Base-by-base conservation (phyloP, 371 early-diverging fungal genomes). In the Rhizopus stolonifer region DNA sequence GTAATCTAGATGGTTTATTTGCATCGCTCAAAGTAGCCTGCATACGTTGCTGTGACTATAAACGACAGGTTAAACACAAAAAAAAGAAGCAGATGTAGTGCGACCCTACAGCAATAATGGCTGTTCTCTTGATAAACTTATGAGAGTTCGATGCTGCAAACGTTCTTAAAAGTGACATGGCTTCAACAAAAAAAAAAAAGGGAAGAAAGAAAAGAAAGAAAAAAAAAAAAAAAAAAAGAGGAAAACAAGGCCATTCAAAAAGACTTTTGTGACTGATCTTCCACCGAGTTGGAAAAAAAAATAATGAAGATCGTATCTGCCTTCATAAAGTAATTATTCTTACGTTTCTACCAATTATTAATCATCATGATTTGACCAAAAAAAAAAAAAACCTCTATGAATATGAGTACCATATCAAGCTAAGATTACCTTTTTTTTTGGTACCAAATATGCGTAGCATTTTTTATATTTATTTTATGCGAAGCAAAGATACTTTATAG, bases 1-100 rank as follows among this genome's bases (percentile, higher is more conserved):
- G 25, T n/a, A 65, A 47, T 14, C 58, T 40, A 5, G 65, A 57
- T 3, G 15, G 11, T 22, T 61, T 56, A 9, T 36, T 24, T 29
- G 22, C 33, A 34, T 61, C 61, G 1, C 56, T 26, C 6, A 56
- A 32, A 32, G 65, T 60, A 32, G 61, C 61, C 49, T 65, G 49
- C 32, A 38, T 23, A 32, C 65, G 61, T n/a, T 55, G 36, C 23
- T 59, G 56, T 4, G 15, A 11, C 15, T 36, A n/a, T 36, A 14
- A 36, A 36, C 31, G 14, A 36, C 4, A 11, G 14, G n/a, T 36
- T 36, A 36, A 15, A 15, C n/a, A 36, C 9, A 36, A 36, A 36
- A 1, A 11, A 36, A 8, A 36, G 11, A 36, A 14, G 15, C 14
- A 36, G 4, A 14, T n/a, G 5, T 15, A n/a, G 11, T 36, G 36